Evolutionary conservation across 768 basidiomycete genomes (phyloP).

Genomic region (Boletus huronensis): DNA sequence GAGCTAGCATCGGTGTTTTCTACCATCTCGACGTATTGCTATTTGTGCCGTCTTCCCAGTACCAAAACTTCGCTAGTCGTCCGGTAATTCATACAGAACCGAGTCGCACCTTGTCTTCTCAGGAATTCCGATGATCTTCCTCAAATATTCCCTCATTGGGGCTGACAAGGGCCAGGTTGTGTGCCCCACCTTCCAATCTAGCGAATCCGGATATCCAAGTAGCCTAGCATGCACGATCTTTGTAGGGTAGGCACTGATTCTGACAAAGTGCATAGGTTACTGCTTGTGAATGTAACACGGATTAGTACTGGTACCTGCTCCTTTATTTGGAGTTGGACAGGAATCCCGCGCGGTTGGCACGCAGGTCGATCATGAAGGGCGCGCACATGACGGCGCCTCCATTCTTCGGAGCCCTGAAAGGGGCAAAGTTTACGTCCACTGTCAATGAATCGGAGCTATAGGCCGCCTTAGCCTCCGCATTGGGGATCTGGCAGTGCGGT

Average conservation of each 20-base stretch:
- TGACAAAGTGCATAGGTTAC: neutral
- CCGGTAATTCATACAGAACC: conserved; percentile 6
- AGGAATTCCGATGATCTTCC: neutral
- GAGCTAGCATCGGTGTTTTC: neutral
- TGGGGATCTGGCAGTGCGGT: neutral
- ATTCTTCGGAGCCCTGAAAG: conserved; percentile 13
- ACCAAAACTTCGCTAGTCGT: neutral
- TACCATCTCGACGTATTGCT: conserved; percentile 1
- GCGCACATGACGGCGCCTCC: conserved; percentile 11
- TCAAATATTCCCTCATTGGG: neutral
- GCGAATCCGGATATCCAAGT: neutral
- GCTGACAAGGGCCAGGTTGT: neutral
- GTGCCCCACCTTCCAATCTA: neutral
- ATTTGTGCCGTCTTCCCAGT: conserved; percentile 5
- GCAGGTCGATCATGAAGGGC: conserved; percentile 25
- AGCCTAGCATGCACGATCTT: neutral
- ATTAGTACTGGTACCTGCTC: neutral
- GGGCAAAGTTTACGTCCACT: neutral
- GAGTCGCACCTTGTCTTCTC: neutral
- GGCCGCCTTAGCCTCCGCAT: neutral
- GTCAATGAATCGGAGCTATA: conserved; percentile 1
- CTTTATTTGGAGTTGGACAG: neutral
- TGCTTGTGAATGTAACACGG: neutral
- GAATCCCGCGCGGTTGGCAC: neutral
- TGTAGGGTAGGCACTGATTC: neutral